phyloP scores from a whole-genome alignment of 164 flowering plant genomes.

The Santalum album region DNA sequence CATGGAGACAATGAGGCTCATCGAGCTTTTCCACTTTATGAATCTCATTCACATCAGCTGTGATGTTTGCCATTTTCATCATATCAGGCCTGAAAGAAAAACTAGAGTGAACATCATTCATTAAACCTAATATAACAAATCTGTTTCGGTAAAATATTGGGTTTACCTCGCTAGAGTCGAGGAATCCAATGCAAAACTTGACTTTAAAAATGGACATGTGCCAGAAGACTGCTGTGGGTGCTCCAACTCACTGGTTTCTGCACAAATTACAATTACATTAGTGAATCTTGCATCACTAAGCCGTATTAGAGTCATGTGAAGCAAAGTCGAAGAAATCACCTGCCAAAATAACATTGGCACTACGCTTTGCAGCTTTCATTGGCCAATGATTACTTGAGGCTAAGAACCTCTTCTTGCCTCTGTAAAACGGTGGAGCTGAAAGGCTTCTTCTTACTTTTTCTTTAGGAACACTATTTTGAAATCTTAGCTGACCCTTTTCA shows the following conservation, averaged over 20 bases:
- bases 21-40: conserved; percentile 9
- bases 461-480: conserved; percentile 11
- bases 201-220: conserved; percentile 7
- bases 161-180: no score
- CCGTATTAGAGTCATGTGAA: neutral
- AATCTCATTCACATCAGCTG: conserved; percentile 4
- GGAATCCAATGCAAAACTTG: conserved; percentile 6
- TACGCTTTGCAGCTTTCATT: conserved; percentile 9
- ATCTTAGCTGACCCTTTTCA: conserved; percentile 5
- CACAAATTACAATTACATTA: conserved; percentile 9
- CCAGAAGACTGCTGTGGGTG: conserved; percentile 15
- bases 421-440: conserved; percentile 87
- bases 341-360: conserved; percentile 8
- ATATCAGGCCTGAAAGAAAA: conserved; percentile 20
- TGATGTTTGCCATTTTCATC: conserved; percentile 8
- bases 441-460: conserved; percentile 47
- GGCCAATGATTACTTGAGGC: conserved; percentile 15
- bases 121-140: neutral
- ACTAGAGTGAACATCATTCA: neutral
- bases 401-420: conserved; percentile 38
- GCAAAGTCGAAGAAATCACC: conserved; percentile 19
- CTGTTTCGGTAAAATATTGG: conserved; percentile 1
- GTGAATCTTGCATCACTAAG: conserved; percentile 8
- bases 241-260: conserved; percentile 23
- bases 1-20: conserved; percentile 4